Conservation (phyloP, 208 protist genomes). For the Leishmania turanica region DNA sequence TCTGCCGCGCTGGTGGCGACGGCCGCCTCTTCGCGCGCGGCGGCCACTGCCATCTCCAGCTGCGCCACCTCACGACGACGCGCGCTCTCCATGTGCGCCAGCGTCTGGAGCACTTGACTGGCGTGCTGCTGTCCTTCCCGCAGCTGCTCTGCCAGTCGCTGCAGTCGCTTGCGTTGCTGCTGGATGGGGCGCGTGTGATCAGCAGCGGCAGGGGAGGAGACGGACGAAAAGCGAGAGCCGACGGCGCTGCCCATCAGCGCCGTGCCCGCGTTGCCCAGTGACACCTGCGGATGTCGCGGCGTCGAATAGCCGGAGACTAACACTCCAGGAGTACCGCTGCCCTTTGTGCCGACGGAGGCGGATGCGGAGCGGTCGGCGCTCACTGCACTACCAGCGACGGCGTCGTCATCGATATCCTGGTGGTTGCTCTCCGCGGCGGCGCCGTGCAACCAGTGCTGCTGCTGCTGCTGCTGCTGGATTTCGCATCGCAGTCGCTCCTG, state of each 20-base stretch:
- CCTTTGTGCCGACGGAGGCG: neutral
- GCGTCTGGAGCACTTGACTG: slow-evolving; percentile 25
- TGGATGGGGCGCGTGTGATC: slow-evolving; percentile 18
- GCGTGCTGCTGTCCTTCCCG: slow-evolving; percentile 28
- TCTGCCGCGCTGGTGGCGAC: slow-evolving; percentile 30
- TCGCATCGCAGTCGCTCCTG: slow-evolving; percentile 65
- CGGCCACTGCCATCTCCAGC: slow-evolving; percentile 22
- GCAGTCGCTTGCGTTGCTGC: slow-evolving; percentile 35
- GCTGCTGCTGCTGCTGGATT: slow-evolving; percentile 21
- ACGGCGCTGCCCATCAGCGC: slow-evolving; percentile 15
- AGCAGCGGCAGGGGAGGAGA: neutral
- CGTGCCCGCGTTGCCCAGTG: neutral
- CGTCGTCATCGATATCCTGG: neutral
- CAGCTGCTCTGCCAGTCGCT: slow-evolving; percentile 33
- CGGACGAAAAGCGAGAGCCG: slow-evolving; percentile 16
- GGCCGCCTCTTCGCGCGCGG: slow-evolving; percentile 18
- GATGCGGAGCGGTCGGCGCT: neutral
- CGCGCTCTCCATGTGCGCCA: slow-evolving; percentile 15
- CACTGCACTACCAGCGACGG: neutral
- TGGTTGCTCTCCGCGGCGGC: neutral
- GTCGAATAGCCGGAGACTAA: slow-evolving; percentile 18
- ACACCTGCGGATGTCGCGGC: slow-evolving; percentile 19
- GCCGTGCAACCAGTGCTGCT: slow-evolving; percentile 15
- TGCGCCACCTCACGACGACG: slow-evolving; percentile 32
- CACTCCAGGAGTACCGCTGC: neutral